Conservation (phyloP, 2,329 filamentous ascomycete species). For the Neodidymelliopsis sp. region DNA sequence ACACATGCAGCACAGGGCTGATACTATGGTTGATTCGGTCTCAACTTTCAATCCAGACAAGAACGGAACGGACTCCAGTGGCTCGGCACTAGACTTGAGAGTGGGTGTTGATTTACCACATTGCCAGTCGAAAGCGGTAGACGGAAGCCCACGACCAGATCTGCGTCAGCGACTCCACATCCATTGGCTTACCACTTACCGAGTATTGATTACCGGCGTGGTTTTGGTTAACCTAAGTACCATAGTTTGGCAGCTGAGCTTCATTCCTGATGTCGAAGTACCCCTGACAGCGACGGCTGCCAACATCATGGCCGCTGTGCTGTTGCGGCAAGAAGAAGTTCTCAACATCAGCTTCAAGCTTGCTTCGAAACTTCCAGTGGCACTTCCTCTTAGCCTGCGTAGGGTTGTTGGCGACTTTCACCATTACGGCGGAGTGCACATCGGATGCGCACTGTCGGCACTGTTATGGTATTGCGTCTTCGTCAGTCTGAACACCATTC, state of each 20-base stretch:
- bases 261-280: neutral
- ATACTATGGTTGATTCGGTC: neutral
- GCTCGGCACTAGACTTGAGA: too few species aligned
- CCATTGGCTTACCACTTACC: conserved; percentile 31
- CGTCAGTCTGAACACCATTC: conserved; percentile 39
- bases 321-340: conserved; percentile 45
- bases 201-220: conserved; percentile 19
- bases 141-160: neutral
- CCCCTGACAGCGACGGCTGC: conserved; percentile 40
- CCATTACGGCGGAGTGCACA: conserved; percentile 46
- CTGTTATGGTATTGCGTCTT: conserved; percentile 56
- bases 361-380: conserved; percentile 37
- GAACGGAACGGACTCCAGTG: neutral
- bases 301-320: conserved; percentile 44
- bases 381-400: conserved; percentile 34
- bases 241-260: neutral
- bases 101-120: too few species aligned
- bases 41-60: neutral
- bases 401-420: conserved; percentile 38
- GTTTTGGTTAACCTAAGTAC: conserved; percentile 18
- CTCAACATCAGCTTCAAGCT: conserved; percentile 40
- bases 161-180: conserved; percentile 10
- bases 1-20: neutral
- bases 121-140: neutral
- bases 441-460: conserved; percentile 41